These are phyloP conservation scores for Sutorius australiensis DNA, from an alignment of 768 basidiomycete species.

Conservation along the genomic window DNA sequence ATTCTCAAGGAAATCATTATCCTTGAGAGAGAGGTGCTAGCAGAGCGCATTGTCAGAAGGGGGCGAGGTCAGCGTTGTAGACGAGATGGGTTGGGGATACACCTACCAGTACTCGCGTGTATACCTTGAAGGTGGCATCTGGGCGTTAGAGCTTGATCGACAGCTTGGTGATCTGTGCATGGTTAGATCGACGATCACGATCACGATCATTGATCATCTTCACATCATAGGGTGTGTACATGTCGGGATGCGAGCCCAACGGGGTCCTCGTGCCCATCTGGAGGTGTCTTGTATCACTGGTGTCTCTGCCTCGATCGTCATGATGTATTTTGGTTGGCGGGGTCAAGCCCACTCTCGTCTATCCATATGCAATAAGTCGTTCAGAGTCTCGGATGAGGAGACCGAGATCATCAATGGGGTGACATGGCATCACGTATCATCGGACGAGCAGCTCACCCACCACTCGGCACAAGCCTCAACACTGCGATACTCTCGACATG, in stretches of 20 bases:
- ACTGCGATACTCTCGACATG: slow-evolving; percentile 87
- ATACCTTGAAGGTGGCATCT: too few species aligned
- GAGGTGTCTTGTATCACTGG: not conserved
- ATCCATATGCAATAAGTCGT: too few species aligned
- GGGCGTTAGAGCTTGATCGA: slow-evolving; percentile 44
- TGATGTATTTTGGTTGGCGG: not conserved
- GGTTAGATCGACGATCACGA: too few species aligned
- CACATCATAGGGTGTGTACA: slow-evolving; percentile 6
- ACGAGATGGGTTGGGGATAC: too few species aligned
- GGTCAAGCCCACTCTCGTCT: not conserved
- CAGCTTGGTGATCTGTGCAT: slow-evolving; percentile 51
- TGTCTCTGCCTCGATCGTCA: slow-evolving; percentile 3
- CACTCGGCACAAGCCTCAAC: slow-evolving; percentile 41
- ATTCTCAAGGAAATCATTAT: too few species aligned
- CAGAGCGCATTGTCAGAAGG: too few species aligned
- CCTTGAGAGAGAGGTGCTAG: too few species aligned
- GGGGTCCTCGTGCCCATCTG: not conserved
- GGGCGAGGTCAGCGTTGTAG: too few species aligned
- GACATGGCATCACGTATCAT: too few species aligned
- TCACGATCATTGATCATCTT: not conserved
- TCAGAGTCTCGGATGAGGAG: too few species aligned
- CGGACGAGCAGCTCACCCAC: not conserved
- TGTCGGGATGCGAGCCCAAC: slow-evolving; percentile 12
- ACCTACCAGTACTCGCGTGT: too few species aligned
- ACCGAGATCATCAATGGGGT: too few species aligned